These are phyloP conservation scores for Xylariaceae sp. DNA, from an alignment of 2,329 filamentous ascomycete genomes.

Conservation along the genomic window DNA sequence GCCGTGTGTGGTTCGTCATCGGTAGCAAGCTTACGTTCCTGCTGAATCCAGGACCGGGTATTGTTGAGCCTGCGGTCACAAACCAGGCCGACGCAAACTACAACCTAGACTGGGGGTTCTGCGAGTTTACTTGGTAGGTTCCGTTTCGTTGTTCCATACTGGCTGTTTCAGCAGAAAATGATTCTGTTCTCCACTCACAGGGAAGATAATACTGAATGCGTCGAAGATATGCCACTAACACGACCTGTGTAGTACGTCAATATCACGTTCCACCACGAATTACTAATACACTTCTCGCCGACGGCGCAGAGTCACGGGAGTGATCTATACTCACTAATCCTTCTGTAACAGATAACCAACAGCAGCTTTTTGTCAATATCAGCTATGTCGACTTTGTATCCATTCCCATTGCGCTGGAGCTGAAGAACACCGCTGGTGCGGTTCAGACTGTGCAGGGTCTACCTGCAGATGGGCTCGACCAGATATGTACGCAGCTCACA, in stretches of 20 bases:
- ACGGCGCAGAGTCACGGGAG: no score
- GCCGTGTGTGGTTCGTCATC: constrained; percentile 69
- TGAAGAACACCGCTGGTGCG: constrained; percentile 45
- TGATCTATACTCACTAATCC: constrained; percentile 1
- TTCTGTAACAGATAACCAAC: constrained; percentile 58
- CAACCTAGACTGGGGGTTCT: constrained; percentile 62
- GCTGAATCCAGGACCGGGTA: constrained; percentile 67
- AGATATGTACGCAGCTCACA: constrained; percentile 43
- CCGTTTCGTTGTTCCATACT: background rate
- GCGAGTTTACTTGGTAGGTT: constrained; percentile 42
- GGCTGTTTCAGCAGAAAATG: background rate
- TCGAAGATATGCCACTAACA: background rate
- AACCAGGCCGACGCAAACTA: constrained; percentile 65
- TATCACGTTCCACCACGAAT: background rate
- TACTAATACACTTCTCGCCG: no score
- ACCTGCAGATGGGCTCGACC: constrained; percentile 43
- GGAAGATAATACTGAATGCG: background rate
- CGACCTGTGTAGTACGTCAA: background rate
- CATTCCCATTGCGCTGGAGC: constrained; percentile 58
- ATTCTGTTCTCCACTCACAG: background rate
- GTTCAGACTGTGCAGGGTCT: constrained; percentile 50
- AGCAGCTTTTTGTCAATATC: constrained; percentile 66
- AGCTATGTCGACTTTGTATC: constrained; percentile 74
- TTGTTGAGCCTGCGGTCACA: constrained; percentile 72
- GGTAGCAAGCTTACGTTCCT: constrained; percentile 62